These are phyloP conservation scores for Xanthoconium purpureum DNA, from an alignment of 768 basidiomycete genomes.

Conservation along the genomic window DNA sequence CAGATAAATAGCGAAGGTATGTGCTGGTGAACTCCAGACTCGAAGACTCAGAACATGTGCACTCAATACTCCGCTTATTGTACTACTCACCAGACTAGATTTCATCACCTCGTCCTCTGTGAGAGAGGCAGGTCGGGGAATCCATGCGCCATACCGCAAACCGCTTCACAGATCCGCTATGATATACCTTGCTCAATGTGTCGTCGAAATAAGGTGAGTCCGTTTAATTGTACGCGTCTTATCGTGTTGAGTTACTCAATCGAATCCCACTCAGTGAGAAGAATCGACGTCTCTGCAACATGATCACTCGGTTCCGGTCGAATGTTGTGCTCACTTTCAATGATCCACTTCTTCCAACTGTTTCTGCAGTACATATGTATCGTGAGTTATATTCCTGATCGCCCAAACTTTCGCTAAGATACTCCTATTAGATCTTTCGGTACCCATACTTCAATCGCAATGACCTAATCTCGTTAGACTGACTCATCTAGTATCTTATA, in stretches of 20 bases:
- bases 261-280: neutral
- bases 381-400: conserved; percentile 2
- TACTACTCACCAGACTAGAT: neutral
- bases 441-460: neutral
- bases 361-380: neutral
- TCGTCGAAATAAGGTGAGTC: neutral
- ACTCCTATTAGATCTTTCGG: conserved; percentile 1
- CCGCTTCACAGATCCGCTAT: neutral
- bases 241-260: neutral
- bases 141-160: neutral
- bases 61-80: conserved; percentile 7
- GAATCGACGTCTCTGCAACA: neutral
- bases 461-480: neutral
- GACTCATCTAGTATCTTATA: neutral
- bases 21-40: conserved; percentile 11
- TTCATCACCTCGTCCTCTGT: neutral
- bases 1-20: conserved; percentile 19
- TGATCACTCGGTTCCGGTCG: neutral
- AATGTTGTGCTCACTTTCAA: neutral
- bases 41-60: conserved; percentile 19
- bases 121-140: neutral
- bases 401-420: neutral
- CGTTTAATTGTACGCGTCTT: neutral
- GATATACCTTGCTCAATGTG: conserved; percentile 14
- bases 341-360: neutral